Base-by-base conservation (phyloP, 192 early-diverging fungal species). In the Ramicandelaber brevisporus region DNA sequence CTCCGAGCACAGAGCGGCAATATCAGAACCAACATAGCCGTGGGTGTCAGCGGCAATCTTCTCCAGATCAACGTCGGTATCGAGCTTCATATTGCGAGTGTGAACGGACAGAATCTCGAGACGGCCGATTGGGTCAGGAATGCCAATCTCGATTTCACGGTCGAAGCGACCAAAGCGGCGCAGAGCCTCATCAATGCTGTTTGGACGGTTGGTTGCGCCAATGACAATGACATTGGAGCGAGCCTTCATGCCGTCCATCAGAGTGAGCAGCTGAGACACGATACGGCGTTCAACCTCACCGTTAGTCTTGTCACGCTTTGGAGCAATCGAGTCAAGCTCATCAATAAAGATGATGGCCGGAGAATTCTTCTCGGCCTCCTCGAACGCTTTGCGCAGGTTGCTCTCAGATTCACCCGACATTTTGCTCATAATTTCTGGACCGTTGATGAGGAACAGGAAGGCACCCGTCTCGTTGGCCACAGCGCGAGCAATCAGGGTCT, bases 291-390 rank as follows among this genome's bases (percentile, higher is more conserved):
- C 93, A 40, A 89, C 75, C 69, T 99, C 93, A n/a, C 89, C 84
- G 32, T 82, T 88, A 10, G 90, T 99, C 46, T 90, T 88, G 45
- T 99, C 93, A 29, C 93, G 72, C 24, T 90, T 65, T 6, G 89
- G 89, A 53, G 89, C 93, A 59, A 99, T 99, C 17, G 93, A 89
- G 59, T 99, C 93, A 48, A 99, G 92, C 48, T 99, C 93, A 54
- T 99, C 93, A 89, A 99, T 99, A 42, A 99, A 99, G 21, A 99
- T 99, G 36, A 99, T 93, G 57, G 89, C 68, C 4, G 92, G 92
- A 38, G 70, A 68, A 54, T 98, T 96, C 53, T 86, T 89, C 53
- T 89, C 84, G 11, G 92, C 92, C 49, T 98, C 92, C 41, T 96
- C 89, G 36, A 98, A 98, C 5, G 86, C 88, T 58, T 98, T 96